These are phyloP conservation scores for Thelonectria blattea DNA, from an alignment of 2,329 filamentous ascomycete genomes.

Conservation along the genomic window DNA sequence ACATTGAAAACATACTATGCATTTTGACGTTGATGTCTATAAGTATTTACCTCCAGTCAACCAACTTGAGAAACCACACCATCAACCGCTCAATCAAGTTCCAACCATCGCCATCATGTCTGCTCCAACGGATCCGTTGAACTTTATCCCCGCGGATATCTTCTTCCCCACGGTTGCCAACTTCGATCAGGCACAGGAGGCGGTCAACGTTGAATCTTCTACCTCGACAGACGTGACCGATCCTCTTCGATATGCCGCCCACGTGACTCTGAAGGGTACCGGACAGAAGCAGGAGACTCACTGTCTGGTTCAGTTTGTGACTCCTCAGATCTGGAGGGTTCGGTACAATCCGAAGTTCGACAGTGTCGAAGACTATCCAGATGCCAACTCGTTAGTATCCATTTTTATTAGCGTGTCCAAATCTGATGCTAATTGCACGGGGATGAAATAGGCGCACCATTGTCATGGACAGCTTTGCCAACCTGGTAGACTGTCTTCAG, in stretches of 20 bases:
- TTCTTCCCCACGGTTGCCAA: not conserved
- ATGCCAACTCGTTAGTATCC: not conserved
- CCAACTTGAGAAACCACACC: not conserved
- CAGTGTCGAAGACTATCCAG: not conserved
- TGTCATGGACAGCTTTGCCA: not conserved
- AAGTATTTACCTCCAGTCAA: too few relatives aligned
- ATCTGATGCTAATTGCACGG: not conserved
- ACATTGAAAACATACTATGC: too few relatives aligned
- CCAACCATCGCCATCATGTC: not conserved
- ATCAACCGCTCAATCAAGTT: not conserved
- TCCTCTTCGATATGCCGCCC: not conserved
- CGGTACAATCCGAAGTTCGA: constrained; percentile 3
- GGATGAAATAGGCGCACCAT: not conserved
- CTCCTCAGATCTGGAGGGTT: constrained; percentile 6
- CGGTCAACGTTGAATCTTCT: not conserved
- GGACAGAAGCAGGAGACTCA: not conserved
- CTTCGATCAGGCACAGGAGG: not conserved
- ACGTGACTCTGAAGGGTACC: not conserved
- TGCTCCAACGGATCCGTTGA: constrained; percentile 1
- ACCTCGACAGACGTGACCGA: not conserved
- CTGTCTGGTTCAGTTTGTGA: constrained; percentile 9
- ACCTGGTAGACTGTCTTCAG: constrained; percentile 4
- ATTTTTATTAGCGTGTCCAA: not conserved
- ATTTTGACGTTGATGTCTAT: too few relatives aligned
- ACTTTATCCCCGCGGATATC: constrained; percentile 6